These are phyloP conservation scores for Tricharina praecox DNA, from an alignment of 495 filamentous ascomycete species.

Conservation along the genomic window DNA sequence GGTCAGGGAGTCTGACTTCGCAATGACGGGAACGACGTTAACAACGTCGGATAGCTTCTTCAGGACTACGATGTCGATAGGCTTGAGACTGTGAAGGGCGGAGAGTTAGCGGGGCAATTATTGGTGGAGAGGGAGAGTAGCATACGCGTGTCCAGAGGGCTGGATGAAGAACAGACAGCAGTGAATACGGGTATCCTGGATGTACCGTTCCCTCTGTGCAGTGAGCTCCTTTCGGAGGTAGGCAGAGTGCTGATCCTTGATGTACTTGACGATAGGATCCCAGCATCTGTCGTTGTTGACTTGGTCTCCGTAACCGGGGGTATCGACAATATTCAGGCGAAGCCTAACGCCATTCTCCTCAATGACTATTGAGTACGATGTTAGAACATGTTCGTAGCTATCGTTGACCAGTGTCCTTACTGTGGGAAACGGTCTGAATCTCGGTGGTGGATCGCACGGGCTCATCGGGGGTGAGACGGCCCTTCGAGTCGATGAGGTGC, in stretches of 20 bases:
- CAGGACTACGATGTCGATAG: constrained; percentile 97
- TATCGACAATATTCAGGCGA: constrained; percentile 64
- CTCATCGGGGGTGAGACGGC: constrained; percentile 78
- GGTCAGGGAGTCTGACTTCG: constrained; percentile 92
- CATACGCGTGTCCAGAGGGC: constrained; percentile 83
- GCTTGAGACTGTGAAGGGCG: constrained; percentile 57
- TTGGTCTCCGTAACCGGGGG: constrained; percentile 63
- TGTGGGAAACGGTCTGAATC: constrained; percentile 92
- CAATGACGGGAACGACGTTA: constrained; percentile 97
- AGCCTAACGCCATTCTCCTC: constrained; percentile 86
- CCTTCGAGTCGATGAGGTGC: constrained; percentile 97
- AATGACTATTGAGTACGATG: constrained; percentile 64
- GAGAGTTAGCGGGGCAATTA: constrained; percentile 12
- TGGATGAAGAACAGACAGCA: constrained; percentile 99
- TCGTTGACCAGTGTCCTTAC: constrained; percentile 31
- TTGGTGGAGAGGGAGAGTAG: not conserved
- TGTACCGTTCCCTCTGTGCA: constrained; percentile 97
- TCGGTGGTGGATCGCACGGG: constrained; percentile 89
- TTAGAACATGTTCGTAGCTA: not conserved
- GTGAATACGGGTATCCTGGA: constrained; percentile 97
- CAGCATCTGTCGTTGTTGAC: constrained; percentile 75
- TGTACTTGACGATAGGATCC: constrained; percentile 98
- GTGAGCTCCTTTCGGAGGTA: constrained; percentile 99
- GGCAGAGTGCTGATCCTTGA: constrained; percentile 99
- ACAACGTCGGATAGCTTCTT: constrained; percentile 98